Evolutionary conservation across 805 yeast species (phyloP), one percentile per base, ranked within the genome.

Genomic region (Zygoascus bituminiphila): DNA sequence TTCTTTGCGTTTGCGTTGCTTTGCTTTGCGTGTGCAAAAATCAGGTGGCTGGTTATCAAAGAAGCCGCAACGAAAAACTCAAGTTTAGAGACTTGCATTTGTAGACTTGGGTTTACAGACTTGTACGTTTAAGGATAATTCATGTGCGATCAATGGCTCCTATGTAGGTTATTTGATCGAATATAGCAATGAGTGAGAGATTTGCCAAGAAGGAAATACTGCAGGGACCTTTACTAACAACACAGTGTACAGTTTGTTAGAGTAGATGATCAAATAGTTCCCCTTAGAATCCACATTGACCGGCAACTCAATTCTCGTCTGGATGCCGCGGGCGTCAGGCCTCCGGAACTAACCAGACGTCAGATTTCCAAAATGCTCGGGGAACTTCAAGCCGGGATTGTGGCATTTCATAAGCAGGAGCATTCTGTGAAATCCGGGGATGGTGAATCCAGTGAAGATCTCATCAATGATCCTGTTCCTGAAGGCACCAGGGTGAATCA

Each of bases 271-370:
- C 23, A 8, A 22, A 41, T 42, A 23, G 26, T 45, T n/a, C 52
- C 52, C 3, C 26, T 49, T 14, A 24, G 52, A 12, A 42, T 49
- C n/a, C 43, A 45, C 33, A 21, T 40, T 3, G 52, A 49, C 45
- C 48, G 52, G 19, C 46, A 49, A 36, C 35, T 49, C 7, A n/a
- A 24, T 10, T n/a, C 42, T 7, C 24, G 17, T 5, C 42, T 47
- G 2, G 39, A 41, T n/a, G 31, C 20, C 6, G 25, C 19, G 5
- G 44, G 44, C n/a, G 23, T 47, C 24, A 37, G 33, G 14, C 46
- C 46, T 5, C 42, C 44, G 4, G 37, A 17, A 9, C 36, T 47
- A n/a, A 38, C 46, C 5, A 42, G 25, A 2, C 45, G 44, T 5
- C 46, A 47, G 26, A 19, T 42, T 9, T 20, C 8, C 25, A 46